A percentile compares a stretch with the other conserved stretches of the same genome.
phyloP scores from a whole-genome alignment of 352 stramenopile species.

The Plasmopara viticola region DNA sequence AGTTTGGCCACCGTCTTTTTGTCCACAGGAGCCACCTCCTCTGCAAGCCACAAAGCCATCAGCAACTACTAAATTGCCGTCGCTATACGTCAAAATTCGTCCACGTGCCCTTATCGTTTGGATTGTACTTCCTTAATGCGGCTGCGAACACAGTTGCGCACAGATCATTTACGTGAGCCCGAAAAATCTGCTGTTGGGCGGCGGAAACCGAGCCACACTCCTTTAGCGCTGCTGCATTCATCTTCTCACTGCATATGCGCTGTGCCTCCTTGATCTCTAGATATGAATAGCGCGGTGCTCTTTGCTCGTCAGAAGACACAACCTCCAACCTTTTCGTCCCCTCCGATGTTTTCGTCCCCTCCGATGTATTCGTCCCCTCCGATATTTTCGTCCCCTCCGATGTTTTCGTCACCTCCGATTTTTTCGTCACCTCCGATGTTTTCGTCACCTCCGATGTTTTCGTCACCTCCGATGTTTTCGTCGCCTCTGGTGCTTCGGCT shows the following conservation, averaged over 20 bases:
- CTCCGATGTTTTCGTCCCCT: neutral
- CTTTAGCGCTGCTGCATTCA: conserved; percentile 36
- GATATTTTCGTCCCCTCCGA: too few relatives aligned
- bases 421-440: neutral
- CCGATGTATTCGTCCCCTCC: neutral
- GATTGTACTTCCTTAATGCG: conserved; percentile 65
- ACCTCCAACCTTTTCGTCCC: neutral
- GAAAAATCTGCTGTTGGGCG: conserved; percentile 69
- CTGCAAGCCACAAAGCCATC: conserved; percentile 15
- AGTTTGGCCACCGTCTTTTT: conserved; percentile 33
- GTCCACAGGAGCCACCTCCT: conserved; percentile 60
- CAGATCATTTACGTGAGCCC: conserved; percentile 63
- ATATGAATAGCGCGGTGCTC: conserved; percentile 51
- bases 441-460: neutral
- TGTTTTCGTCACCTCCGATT: neutral
- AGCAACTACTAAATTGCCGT: neutral
- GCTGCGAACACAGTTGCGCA: conserved; percentile 68
- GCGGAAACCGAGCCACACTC: conserved; percentile 45
- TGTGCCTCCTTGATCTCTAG: conserved; percentile 74
- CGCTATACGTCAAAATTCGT: neutral
- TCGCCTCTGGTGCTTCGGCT: too few relatives aligned
- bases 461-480: too few relatives aligned
- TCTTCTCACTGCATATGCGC: conserved; percentile 53
- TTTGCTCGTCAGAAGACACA: conserved; percentile 2
- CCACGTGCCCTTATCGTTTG: conserved; percentile 42